These are phyloP conservation scores for Plasmodium malariae DNA, from an alignment of 169 alveolate genomes.

Conservation along the genomic window DNA sequence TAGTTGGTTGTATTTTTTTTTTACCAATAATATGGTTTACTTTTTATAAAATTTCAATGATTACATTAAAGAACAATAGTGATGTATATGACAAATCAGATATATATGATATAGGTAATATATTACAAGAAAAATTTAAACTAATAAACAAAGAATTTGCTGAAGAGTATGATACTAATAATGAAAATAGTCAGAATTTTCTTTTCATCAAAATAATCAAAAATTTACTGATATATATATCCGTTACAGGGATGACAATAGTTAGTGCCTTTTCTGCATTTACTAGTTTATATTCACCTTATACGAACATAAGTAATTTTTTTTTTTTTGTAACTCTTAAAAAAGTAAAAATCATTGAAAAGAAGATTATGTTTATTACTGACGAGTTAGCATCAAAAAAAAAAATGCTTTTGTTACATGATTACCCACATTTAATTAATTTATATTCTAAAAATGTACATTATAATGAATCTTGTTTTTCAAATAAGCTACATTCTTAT, in stretches of 20 bases:
- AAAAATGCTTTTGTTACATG: slow-evolving; percentile 31
- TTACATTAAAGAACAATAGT: slow-evolving; percentile 43
- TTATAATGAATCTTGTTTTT: not conserved
- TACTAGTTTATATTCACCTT: slow-evolving; percentile 69
- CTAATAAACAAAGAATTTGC: slow-evolving; percentile 33
- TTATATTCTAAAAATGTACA: not conserved
- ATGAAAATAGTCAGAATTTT: slow-evolving; percentile 17
- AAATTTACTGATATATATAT: slow-evolving; percentile 42
- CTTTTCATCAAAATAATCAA: slow-evolving; percentile 46
- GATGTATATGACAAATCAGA: slow-evolving; percentile 46
- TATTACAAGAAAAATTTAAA: slow-evolving; percentile 31
- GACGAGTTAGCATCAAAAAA: slow-evolving; percentile 28
- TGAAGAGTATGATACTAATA: slow-evolving; percentile 50
- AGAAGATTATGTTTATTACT: slow-evolving; percentile 37
- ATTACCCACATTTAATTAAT: slow-evolving; percentile 28
- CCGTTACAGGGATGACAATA: slow-evolving; percentile 71
- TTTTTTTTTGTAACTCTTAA: slow-evolving; percentile 46
- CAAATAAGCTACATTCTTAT: not conserved
- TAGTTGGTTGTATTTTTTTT: slow-evolving; percentile 28
- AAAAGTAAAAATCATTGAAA: slow-evolving; percentile 51
- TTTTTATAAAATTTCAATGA: slow-evolving; percentile 50
- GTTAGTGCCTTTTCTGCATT: slow-evolving; percentile 70
- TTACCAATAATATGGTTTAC: slow-evolving; percentile 61
- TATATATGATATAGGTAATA: slow-evolving; percentile 34
- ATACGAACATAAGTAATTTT: slow-evolving; percentile 41